Base-by-base conservation (phyloP, 2,329 filamentous ascomycete genomes). In the Endocalyx cinctus region DNA sequence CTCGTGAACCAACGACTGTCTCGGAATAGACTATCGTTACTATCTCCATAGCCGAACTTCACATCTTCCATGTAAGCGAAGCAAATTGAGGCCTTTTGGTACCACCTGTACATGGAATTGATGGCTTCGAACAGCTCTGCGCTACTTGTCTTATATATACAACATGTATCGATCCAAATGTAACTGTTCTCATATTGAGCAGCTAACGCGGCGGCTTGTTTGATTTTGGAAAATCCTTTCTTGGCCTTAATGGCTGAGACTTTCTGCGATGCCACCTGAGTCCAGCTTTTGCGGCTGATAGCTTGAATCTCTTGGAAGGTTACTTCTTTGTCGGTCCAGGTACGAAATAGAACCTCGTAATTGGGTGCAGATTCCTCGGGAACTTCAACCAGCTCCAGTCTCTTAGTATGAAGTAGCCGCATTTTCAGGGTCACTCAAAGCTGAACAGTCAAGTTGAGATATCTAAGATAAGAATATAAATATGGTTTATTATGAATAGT, bases 31-130 rank as follows among this genome's bases (percentile, higher is more conserved):
- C 16, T 20, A 8, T n/a, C 20, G 32, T 27, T 25, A 11, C 18
- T 25, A 10, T 25, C 20, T 10, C 26, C 18, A 11, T 17, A 14
- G 17, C 25, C 33, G 13, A 29, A 12, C 26, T 35, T 22, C 15
- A 39, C 36, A 27, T 42, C 39, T 17, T 42, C 37, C 28, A 39
- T 14, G 25, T 42, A 42, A 13, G 34, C 37, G 29, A 37, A 42
- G 25, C 38, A 40, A 10, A 37, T 23, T 3, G 27, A 30, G 16
- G 38, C 34, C 13, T 32, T 29, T 20, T 34, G 15, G 13, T 40
- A 40, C 38, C 38, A 40, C 31, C 31, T 18, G 12, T 27, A 36
- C 37, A 39, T 39, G 3, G 37, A 39, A 22, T 39, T 39, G 17
- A 39, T 36, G 13, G 38, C 38, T 19, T 40, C 38, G 14, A 35